A percentile compares a stretch with the other conserved stretches of the same genome.
Conservation (phyloP, 1,139 yeast species). For the Oligophagozyma castellii region DNA sequence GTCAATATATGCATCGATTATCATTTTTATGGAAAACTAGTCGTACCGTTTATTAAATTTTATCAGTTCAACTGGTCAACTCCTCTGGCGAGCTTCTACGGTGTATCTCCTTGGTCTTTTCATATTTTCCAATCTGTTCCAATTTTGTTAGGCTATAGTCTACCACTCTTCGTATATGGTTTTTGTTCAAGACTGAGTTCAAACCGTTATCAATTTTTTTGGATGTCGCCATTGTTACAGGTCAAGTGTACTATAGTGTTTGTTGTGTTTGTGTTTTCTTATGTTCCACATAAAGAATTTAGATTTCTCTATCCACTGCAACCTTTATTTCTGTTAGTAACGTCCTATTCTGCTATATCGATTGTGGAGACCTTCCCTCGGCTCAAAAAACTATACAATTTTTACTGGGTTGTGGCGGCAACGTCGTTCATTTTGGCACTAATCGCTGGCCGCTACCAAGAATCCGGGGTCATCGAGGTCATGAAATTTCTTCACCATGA, state of each 20-base stretch:
- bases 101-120: constrained; percentile 75
- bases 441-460: constrained; percentile 37
- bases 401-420: constrained; percentile 11
- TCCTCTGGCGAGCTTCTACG: constrained; percentile 72
- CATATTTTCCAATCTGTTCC: constrained; percentile 78
- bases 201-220: too few relatives aligned
- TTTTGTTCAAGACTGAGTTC: constrained; percentile 9
- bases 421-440: constrained; percentile 29
- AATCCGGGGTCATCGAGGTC: constrained; percentile 71
- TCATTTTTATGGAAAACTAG: constrained; percentile 41
- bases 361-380: constrained; percentile 3
- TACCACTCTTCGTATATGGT: constrained; percentile 47
- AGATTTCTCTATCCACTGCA: constrained; percentile 80
- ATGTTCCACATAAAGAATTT: constrained; percentile 74
- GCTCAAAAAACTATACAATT: constrained; percentile 2
- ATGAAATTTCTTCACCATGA: constrained; percentile 37
- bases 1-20: constrained; percentile 39
- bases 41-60: constrained; percentile 58
- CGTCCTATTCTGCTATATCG: constrained; percentile 25
- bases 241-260: constrained; percentile 24
- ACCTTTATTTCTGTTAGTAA: constrained; percentile 46
- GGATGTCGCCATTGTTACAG: constrained; percentile 4
- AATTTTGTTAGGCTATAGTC: constrained; percentile 46
- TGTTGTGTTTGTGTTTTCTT: constrained; percentile 44
- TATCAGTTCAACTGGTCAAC: constrained; percentile 62